phyloP scores from a whole-genome alignment of 257 asterid species.

The Solanum gracilifrons region DNA sequence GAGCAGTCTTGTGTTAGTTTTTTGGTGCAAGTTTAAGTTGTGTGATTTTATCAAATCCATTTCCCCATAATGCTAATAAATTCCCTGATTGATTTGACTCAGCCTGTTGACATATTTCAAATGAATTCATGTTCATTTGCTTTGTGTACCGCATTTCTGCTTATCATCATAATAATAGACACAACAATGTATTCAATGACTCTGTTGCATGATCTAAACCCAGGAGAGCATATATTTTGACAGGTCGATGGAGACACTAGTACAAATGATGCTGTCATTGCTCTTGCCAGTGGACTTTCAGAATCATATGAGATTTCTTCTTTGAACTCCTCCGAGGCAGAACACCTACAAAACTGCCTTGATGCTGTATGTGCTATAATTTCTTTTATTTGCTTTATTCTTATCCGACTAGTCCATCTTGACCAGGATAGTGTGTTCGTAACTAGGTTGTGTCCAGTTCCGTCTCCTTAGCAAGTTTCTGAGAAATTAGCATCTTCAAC shows the following conservation, averaged over 20 bases:
- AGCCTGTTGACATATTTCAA: neutral
- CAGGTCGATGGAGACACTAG: conserved; percentile 98
- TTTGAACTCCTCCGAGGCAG: conserved; percentile 52
- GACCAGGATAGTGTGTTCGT: neutral
- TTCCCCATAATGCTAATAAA: neutral
- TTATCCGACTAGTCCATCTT: neutral
- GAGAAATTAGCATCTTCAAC: neutral
- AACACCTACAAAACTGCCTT: conserved; percentile 79
- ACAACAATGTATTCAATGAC: neutral
- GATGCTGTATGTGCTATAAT: conserved; percentile 59
- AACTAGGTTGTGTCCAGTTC: neutral
- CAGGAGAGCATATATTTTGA: conserved; percentile 12
- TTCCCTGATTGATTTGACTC: neutral
- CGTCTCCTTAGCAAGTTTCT: neutral
- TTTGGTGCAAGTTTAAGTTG: neutral
- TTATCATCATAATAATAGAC: neutral
- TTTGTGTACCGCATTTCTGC: neutral
- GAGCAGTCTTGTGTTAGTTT: neutral
- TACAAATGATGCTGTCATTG: conserved; percentile 93
- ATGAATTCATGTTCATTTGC: neutral
- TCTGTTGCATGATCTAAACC: neutral
- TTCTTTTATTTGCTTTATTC: neutral
- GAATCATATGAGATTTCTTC: conserved; percentile 70
- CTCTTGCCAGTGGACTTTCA: conserved; percentile 97
- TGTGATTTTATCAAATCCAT: neutral